These are phyloP conservation scores for Helotiales sp. DNA, from an alignment of 2,329 filamentous ascomycete genomes.

Conservation along the genomic window DNA sequence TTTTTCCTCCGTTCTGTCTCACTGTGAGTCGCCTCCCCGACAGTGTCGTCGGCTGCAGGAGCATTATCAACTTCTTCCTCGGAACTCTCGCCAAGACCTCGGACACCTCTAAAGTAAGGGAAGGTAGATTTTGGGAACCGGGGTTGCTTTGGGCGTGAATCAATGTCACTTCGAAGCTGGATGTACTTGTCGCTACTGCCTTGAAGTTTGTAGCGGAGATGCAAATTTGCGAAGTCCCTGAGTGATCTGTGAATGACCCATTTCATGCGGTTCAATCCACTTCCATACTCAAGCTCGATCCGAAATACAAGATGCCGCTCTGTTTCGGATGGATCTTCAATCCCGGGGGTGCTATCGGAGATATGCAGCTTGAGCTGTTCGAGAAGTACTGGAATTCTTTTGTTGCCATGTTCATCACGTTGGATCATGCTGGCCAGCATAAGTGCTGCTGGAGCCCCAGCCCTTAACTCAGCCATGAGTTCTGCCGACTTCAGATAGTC, in stretches of 20 bases:
- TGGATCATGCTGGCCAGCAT: conserved; percentile 98
- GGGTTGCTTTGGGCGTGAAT: conserved; percentile 78
- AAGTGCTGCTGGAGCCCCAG: conserved; percentile 88
- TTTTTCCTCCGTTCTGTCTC: conserved; percentile 65
- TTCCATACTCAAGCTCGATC: conserved; percentile 95
- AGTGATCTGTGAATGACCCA: conserved; percentile 91
- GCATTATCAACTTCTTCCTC: conserved; percentile 59
- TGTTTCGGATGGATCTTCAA: conserved; percentile 56
- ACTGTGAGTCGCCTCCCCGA: conserved; percentile 68
- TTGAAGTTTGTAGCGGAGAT: conserved; percentile 90
- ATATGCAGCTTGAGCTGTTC: conserved; percentile 93
- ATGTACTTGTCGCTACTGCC: conserved; percentile 83
- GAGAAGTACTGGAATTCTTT: conserved; percentile 89
- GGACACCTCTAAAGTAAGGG: conserved; percentile 82
- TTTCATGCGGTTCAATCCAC: conserved; percentile 92
- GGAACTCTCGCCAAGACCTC: conserved; percentile 78
- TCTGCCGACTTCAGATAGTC: conserved; percentile 96
- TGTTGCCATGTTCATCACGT: conserved; percentile 93
- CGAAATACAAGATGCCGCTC: conserved; percentile 81
- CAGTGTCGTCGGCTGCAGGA: conserved; percentile 50
- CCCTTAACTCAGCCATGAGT: conserved; percentile 91
- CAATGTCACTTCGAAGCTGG: conserved; percentile 67
- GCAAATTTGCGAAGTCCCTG: conserved; percentile 88
- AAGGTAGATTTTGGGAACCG: conserved; percentile 89
- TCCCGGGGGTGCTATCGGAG: conserved; percentile 74